Conservation (phyloP, 1,284 basidiomycete genomes). For the Flammula alnicola region DNA sequence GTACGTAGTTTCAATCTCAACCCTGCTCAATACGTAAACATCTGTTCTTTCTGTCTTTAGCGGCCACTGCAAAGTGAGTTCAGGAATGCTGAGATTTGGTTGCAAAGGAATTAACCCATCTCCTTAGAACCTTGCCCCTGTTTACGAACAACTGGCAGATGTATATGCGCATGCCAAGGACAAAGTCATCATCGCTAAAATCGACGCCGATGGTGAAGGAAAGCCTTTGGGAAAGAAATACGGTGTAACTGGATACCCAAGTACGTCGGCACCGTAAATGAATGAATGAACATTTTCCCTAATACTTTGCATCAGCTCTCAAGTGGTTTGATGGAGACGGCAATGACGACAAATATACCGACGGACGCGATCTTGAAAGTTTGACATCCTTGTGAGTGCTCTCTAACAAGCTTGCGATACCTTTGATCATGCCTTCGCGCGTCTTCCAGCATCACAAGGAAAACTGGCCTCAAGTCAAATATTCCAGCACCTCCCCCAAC, state of each 20-base stretch:
- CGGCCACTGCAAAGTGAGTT: conserved; percentile 80
- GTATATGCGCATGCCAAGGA: conserved; percentile 79
- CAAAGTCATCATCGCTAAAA: conserved; percentile 89
- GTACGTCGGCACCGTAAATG: conserved; percentile 45
- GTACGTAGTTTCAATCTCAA: conserved; percentile 46
- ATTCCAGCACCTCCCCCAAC: conserved; percentile 87
- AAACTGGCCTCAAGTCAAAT: conserved; percentile 82
- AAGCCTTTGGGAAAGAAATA: conserved; percentile 74
- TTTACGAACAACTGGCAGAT: conserved; percentile 89
- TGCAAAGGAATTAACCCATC: conserved; percentile 1
- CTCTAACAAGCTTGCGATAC: not conserved
- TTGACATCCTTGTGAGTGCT: conserved; percentile 73
- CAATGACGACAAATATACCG: conserved; percentile 75
- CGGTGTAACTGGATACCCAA: conserved; percentile 86
- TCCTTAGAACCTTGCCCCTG: conserved; percentile 79
- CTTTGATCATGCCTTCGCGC: conserved; percentile 1
- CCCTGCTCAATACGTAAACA: not conserved
- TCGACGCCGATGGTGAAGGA: conserved; percentile 90
- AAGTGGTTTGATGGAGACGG: conserved; percentile 87
- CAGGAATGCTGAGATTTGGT: not conserved
- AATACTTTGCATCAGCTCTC: conserved; percentile 58
- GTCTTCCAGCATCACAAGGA: conserved; percentile 63
- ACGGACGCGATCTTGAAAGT: conserved; percentile 82
- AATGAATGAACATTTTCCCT: not conserved
- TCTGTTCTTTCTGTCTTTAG: conserved; percentile 38